Conservation (phyloP, 805 yeast species). For the Clavispora fructus region DNA sequence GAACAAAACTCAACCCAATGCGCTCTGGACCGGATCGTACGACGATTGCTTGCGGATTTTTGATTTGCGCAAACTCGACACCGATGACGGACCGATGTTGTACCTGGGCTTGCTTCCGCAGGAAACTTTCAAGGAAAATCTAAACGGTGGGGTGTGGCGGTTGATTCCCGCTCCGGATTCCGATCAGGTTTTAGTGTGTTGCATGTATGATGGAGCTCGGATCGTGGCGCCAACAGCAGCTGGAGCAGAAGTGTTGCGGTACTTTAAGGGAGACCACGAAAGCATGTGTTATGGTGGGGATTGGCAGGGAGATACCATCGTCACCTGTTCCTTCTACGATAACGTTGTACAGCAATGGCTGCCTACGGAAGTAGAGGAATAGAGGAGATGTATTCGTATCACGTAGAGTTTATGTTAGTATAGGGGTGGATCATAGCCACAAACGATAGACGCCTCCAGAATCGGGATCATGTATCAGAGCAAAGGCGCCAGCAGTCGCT, state of each 20-base stretch:
- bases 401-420: neutral
- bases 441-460: no score
- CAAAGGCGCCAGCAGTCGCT: no score
- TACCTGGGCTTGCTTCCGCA: constrained; percentile 49
- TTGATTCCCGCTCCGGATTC: constrained; percentile 55
- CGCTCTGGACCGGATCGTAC: constrained; percentile 83
- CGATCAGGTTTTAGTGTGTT: constrained; percentile 64
- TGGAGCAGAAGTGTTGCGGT: constrained; percentile 23
- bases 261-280: constrained; percentile 65
- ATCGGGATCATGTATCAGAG: no score
- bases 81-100: constrained; percentile 28
- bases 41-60: constrained; percentile 72
- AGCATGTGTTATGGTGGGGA: constrained; percentile 97
- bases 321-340: constrained; percentile 92
- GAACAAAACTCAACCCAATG: constrained; percentile 39
- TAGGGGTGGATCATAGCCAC: no score
- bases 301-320: constrained; percentile 59
- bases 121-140: constrained; percentile 37
- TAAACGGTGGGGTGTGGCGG: constrained; percentile 97
- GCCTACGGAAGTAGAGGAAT: constrained; percentile 10
- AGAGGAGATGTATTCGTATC: neutral
- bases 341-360: constrained; percentile 74
- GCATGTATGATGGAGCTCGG: constrained; percentile 95
- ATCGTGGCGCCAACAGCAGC: constrained; percentile 35
- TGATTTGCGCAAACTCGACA: constrained; percentile 56